phyloP scores from a whole-genome alignment of 805 yeast species.

The Kuraishia piskuri region DNA sequence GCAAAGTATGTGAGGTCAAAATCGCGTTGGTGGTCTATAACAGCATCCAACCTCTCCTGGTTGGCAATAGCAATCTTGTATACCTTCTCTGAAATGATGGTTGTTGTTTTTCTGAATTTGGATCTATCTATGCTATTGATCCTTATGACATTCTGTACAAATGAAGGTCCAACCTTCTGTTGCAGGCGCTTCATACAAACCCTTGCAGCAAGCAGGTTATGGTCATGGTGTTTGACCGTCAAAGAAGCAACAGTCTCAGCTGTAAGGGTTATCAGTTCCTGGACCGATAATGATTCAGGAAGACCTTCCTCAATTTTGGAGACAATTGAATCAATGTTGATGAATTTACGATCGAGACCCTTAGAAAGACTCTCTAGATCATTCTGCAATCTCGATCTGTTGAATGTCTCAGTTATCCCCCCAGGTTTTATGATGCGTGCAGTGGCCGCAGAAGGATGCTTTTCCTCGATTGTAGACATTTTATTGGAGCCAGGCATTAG shows the following conservation, averaged over 20 bases:
- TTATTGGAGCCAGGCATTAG: neutral
- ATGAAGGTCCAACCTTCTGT: conserved; percentile 71
- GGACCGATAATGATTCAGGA: conserved; percentile 36
- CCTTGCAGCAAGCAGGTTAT: conserved; percentile 86
- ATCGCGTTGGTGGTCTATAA: conserved; percentile 67
- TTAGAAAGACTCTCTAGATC: conserved; percentile 1
- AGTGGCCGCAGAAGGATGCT: neutral
- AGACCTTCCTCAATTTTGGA: conserved; percentile 40
- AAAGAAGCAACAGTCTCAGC: conserved; percentile 93
- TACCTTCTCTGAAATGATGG: neutral
- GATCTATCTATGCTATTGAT: conserved; percentile 68
- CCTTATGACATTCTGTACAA: conserved; percentile 60
- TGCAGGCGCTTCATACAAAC: conserved; percentile 79
- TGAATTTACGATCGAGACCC: conserved; percentile 32
- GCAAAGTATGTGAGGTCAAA: conserved; percentile 52
- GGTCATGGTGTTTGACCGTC: conserved; percentile 93
- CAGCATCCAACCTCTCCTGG: conserved; percentile 40
- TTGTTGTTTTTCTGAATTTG: conserved; percentile 2
- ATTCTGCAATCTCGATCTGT: neutral
- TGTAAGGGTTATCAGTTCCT: conserved; percentile 37
- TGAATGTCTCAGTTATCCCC: neutral
- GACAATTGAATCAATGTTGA: conserved; percentile 37
- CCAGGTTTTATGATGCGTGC: conserved; percentile 6
- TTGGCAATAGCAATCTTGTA: neutral
- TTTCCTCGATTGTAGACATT: neutral